These are phyloP conservation scores for Fragosphaeria purpurea DNA, from an alignment of 2,329 filamentous ascomycete genomes.

Conservation along the genomic window DNA sequence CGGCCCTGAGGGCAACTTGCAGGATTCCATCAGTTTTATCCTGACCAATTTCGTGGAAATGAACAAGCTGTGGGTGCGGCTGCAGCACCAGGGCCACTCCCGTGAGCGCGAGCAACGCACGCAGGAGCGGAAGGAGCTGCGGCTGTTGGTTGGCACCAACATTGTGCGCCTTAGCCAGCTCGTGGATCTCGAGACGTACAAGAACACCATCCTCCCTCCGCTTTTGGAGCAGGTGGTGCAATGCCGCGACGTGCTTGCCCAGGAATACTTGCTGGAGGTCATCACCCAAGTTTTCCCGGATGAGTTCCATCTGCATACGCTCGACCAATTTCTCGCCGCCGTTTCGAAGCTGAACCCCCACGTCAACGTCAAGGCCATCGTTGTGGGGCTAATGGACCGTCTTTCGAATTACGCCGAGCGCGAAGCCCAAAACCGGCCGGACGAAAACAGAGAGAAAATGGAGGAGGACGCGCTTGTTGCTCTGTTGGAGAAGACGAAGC, in stretches of 20 bases:
- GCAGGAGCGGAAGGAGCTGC: constrained; percentile 88
- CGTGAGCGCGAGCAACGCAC: constrained; percentile 87
- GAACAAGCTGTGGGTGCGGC: constrained; percentile 98
- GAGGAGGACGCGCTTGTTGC: constrained; percentile 77
- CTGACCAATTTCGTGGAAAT: constrained; percentile 99
- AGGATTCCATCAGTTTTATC: constrained; percentile 96
- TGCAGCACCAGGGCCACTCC: constrained; percentile 96
- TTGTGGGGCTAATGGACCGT: constrained; percentile 95
- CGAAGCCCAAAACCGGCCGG: constrained; percentile 62
- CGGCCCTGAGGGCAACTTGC: constrained; percentile 87
- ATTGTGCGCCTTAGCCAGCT: constrained; percentile 89
- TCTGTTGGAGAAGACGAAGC: constrained; percentile 66
- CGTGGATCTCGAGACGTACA: constrained; percentile 91
- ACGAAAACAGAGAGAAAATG: constrained; percentile 61
- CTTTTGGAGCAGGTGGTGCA: constrained; percentile 95
- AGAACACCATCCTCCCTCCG: constrained; percentile 76
- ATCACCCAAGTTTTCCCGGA: constrained; percentile 99
- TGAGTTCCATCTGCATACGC: constrained; percentile 93
- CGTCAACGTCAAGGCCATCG: constrained; percentile 95
- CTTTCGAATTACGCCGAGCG: constrained; percentile 89
- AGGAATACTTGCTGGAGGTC: constrained; percentile 95
- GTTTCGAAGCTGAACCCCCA: constrained; percentile 90
- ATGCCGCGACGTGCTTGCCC: constrained; percentile 89
- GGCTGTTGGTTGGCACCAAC: constrained; percentile 92
- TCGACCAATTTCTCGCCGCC: constrained; percentile 89